Evolutionary conservation across 2,329 filamentous ascomycete genomes (phyloP).

Genomic region (Trichoderma cornu-damae): DNA sequence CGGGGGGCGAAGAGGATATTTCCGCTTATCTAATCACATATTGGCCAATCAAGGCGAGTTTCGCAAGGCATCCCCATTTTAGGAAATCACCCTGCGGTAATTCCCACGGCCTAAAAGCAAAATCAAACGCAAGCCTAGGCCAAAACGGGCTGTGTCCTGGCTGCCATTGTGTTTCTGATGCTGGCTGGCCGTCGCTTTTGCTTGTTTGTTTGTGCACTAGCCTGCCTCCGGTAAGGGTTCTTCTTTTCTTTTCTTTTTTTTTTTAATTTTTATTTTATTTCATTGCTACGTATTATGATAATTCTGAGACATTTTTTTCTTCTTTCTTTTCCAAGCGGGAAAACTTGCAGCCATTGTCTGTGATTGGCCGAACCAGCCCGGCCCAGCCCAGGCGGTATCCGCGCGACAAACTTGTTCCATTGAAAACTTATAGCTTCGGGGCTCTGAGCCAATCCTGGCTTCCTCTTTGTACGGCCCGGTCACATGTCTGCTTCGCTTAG

Average conservation of each 20-base stretch:
- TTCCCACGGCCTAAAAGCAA: no score
- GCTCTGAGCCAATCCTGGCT: slow-evolving; percentile 1
- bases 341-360: background rate
- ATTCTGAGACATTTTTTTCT: slow-evolving; percentile 4
- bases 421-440: slow-evolving; percentile 2
- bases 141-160: background rate
- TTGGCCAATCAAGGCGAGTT: background rate
- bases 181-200: background rate
- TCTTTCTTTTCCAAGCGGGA: no score
- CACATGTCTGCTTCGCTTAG: slow-evolving; percentile 19
- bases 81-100: background rate
- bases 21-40: background rate
- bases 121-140: background rate
- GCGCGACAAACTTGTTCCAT: no score
- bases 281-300: no score
- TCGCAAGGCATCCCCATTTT: slow-evolving; percentile 8
- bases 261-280: no score
- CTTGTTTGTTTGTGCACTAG: slow-evolving; percentile 5
- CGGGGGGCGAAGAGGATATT: no score
- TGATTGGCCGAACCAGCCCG: slow-evolving; percentile 1
- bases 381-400: no score
- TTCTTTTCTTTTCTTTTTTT: background rate
- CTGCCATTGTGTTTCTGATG: no score
- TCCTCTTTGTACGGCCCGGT: background rate
- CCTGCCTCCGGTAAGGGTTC: background rate